phyloP scores from a whole-genome alignment of 805 yeast genomes.

The Kodamaea sagamina region DNA sequence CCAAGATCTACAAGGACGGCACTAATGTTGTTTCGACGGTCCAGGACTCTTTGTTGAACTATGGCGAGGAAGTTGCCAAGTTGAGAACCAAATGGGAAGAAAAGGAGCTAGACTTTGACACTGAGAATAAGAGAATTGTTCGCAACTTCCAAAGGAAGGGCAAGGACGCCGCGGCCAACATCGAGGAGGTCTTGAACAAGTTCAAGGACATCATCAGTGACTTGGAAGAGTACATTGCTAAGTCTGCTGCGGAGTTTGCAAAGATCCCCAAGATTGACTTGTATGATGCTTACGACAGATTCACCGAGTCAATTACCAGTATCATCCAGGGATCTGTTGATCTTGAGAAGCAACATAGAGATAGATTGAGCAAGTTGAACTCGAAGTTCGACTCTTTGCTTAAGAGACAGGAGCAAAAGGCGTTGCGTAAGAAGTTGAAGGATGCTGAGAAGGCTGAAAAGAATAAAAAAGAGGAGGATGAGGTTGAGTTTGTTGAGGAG shows the following conservation, averaged over 20 bases:
- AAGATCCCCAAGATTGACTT: constrained; percentile 25
- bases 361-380: constrained; percentile 30
- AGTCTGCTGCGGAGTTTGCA: constrained; percentile 23
- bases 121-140: constrained; percentile 50
- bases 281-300: constrained; percentile 28
- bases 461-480: constrained; percentile 20
- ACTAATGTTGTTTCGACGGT: constrained; percentile 41
- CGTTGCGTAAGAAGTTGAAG: constrained; percentile 34
- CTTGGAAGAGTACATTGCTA: constrained; percentile 26
- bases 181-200: constrained; percentile 28
- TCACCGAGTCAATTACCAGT: constrained; percentile 26
- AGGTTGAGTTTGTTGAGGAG: constrained; percentile 8
- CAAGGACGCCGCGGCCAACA: constrained; percentile 22
- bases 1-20: constrained; percentile 45
- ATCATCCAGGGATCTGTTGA: constrained; percentile 33
- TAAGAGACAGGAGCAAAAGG: constrained; percentile 35
- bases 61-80: constrained; percentile 47
- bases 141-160: constrained; percentile 10
- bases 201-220: constrained; percentile 32
- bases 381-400: constrained; percentile 29
- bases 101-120: constrained; percentile 52
- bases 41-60: constrained; percentile 45
- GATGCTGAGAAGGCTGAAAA: constrained; percentile 25
- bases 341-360: constrained; percentile 32
- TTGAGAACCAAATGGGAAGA: constrained; percentile 46